Conservation (phyloP, 345 rosid genomes). For the Syzygium jambos region DNA sequence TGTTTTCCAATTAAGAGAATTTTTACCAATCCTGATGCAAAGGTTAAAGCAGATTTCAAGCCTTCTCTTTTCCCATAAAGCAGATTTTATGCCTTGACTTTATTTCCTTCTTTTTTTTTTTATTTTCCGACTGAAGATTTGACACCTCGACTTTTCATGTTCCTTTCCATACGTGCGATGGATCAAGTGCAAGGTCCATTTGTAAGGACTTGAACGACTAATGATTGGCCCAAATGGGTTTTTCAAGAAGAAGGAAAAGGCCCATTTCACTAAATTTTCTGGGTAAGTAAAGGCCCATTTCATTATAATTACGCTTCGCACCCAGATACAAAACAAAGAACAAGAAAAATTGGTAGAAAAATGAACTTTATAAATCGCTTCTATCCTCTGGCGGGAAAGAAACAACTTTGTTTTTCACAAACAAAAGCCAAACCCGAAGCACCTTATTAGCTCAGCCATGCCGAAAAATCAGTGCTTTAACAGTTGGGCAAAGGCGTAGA, state of each 20-base stretch:
- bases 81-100: background rate
- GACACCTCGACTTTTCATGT: background rate
- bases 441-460: too few species aligned
- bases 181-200: background rate
- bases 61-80: background rate
- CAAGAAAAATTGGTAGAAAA: background rate
- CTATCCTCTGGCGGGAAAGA: too few species aligned
- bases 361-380: background rate
- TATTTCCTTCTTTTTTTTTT: background rate
- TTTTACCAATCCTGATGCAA: background rate
- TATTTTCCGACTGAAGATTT: background rate
- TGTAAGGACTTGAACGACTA: background rate
- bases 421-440: too few species aligned
- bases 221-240: background rate
- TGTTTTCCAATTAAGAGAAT: background rate
- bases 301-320: background rate
- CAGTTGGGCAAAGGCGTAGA: too few species aligned
- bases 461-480: too few species aligned
- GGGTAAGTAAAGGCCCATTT: background rate
- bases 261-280: background rate
- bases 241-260: background rate
- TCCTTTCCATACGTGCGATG: background rate
- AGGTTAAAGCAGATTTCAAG: background rate
- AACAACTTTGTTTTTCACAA: too few species aligned
- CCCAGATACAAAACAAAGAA: background rate